Conservation (phyloP, 108 stramenopile species). For the Nannochloropsis salina region DNA sequence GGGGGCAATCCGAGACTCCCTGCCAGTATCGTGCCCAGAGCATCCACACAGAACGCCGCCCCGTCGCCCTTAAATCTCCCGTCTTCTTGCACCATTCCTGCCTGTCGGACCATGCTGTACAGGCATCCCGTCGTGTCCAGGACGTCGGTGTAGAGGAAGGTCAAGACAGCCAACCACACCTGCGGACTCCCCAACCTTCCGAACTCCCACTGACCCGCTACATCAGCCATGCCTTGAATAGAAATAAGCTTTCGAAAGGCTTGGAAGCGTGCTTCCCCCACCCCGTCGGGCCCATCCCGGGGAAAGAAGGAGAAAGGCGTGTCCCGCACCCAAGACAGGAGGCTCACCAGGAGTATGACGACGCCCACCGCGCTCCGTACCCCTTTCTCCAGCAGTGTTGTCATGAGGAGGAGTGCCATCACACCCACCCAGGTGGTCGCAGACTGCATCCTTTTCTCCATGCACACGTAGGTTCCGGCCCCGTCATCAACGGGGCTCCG, state of each 20-base stretch:
- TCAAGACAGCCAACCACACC: background rate
- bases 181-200: background rate
- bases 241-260: too few species aligned
- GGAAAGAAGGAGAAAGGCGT: background rate
- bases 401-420: background rate
- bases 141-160: background rate
- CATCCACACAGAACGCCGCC: background rate
- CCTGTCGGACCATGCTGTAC: background rate
- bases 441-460: background rate
- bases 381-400: background rate
- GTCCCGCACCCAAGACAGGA: background rate
- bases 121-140: background rate
- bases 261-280: background rate
- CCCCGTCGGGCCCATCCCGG: background rate
- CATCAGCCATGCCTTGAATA: too few species aligned
- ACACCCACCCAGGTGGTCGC: background rate
- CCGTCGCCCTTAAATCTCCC: background rate
- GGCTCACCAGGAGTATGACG: background rate
- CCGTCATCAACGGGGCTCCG: background rate
- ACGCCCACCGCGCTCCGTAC: background rate
- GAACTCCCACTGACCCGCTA: background rate
- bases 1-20: background rate
- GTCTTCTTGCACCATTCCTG: background rate
- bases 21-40: background rate
- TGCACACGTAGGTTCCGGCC: background rate